Evolutionary conservation across 108 stramenopile genomes (phyloP).

Genomic region (Cyclotella baltica): DNA sequence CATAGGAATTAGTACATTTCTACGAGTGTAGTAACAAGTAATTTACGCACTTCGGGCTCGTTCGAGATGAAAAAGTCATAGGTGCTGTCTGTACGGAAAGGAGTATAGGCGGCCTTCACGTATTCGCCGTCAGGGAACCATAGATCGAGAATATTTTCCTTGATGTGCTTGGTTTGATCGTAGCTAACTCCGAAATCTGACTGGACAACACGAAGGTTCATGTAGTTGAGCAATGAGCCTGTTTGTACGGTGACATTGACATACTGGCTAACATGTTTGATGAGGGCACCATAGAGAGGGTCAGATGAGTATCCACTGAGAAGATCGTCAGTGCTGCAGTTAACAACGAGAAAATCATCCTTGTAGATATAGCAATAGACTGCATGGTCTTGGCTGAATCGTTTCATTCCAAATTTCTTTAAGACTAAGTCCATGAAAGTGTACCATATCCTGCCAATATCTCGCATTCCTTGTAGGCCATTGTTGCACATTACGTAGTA

Average conservation of each 20-base stretch:
- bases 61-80: too few relatives aligned
- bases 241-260: neutral
- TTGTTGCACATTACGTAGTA: neutral
- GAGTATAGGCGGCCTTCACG: constrained; percentile 15
- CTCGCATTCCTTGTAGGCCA: constrained; percentile 15
- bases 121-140: constrained; percentile 7
- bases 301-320: neutral
- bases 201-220: constrained; percentile 12
- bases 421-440: neutral
- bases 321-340: neutral
- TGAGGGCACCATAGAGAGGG: neutral
- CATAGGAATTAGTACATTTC: too few relatives aligned
- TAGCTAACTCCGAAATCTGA: neutral
- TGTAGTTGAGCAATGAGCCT: constrained; percentile 12
- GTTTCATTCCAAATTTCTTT: neutral
- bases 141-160: constrained; percentile 3
- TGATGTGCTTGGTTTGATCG: constrained; percentile 22
- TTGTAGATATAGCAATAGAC: too few relatives aligned
- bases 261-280: neutral
- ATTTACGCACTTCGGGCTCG: too few relatives aligned
- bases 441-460: constrained; percentile 15
- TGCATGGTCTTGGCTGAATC: neutral
- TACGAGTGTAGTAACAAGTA: too few relatives aligned
- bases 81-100: constrained; percentile 1
- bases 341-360: neutral